A percentile compares a stretch with the other conserved stretches of the same genome.
These are phyloP conservation scores for Geotrichum histeridarum DNA, from an alignment of 1,139 yeast genomes.

Conservation along the genomic window DNA sequence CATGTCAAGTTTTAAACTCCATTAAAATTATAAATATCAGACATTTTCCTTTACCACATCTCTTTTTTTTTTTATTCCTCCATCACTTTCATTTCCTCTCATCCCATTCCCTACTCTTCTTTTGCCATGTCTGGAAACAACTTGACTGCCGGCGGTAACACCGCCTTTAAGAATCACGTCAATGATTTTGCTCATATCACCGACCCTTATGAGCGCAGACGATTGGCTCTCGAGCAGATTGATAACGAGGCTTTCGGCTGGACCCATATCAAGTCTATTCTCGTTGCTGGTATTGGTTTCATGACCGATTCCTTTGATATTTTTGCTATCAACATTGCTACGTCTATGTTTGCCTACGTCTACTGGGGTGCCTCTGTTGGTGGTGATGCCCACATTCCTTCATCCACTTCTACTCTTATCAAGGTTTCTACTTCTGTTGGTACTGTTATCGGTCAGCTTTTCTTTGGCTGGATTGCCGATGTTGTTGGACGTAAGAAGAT, in stretches of 20 bases:
- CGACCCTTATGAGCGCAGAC: slow-evolving; percentile 85
- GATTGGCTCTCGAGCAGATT: slow-evolving; percentile 81
- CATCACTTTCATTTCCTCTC: background rate
- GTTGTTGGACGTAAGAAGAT: slow-evolving; percentile 76
- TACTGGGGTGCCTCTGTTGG: slow-evolving; percentile 48
- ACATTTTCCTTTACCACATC: background rate
- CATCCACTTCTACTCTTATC: slow-evolving; percentile 64
- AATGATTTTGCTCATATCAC: slow-evolving; percentile 79
- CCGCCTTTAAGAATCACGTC: slow-evolving; percentile 82
- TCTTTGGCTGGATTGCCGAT: slow-evolving; percentile 78
- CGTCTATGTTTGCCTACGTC: slow-evolving; percentile 50
- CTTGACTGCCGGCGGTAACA: slow-evolving; percentile 67
- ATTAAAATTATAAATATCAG: background rate
- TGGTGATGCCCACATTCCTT: slow-evolving; percentile 48
- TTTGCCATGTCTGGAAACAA: slow-evolving; percentile 23
- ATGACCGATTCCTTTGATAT: slow-evolving; percentile 89
- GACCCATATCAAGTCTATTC: slow-evolving; percentile 81
- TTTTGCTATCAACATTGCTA: slow-evolving; percentile 79
- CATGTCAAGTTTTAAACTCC: background rate
- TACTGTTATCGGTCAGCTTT: slow-evolving; percentile 61
- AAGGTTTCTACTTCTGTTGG: slow-evolving; percentile 77
- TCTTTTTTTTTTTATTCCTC: background rate
- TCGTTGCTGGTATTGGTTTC: slow-evolving; percentile 93
- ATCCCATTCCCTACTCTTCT: background rate
- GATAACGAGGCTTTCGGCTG: slow-evolving; percentile 82